Base-by-base conservation (phyloP, 116 monocot genomes). In the Papilionanthe hybrid region DNA sequence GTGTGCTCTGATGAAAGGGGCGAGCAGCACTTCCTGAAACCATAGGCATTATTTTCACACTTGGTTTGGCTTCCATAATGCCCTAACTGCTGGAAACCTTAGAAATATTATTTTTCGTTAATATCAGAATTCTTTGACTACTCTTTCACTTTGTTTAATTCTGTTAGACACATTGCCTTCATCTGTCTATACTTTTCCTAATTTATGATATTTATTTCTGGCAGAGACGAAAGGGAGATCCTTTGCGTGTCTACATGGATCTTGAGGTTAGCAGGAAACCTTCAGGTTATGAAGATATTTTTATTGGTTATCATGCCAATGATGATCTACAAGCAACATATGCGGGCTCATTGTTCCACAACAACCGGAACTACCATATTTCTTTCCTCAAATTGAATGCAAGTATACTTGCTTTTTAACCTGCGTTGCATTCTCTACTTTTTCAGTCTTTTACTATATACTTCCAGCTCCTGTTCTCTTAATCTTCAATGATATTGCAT, bases 261-360 rank as follows among this genome's bases (percentile, higher is more conserved):
- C 92, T 97, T 47, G 97, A 97, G 72, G 84, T 89, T 42, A 81
- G 81, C 55, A 92, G 94, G 75, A 92, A 88, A 73, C 90, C 75
- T 57, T 87, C 89, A 78, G 94, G 97, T 28, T 83, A 85, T 72
- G 97, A 97, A 78, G 97, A 97, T 72, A 92, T 94, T 47, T 97
- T 97, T 80, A 80, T 97, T 28, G 92, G 97, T 63, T 97, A 97
- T 83, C 94, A 97, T 84, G 94, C 89, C 49, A 82, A 81, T 72
- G 97, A 97, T 83, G 94, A 94, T 82, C 82, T 97, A 49, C 97
- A 94, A 72, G 79, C 81, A 42, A 97, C 97, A 81, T 96, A 96
- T 81, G 96, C 96, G 44, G 96, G 94, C 7, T 85, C 92, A 15
- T 77, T 89, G 45, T 93, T 89, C 78, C 96, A 94, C 77, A 91